Conservation (phyloP, 495 filamentous ascomycete species). For the Trichoderma asperelloides region DNA sequence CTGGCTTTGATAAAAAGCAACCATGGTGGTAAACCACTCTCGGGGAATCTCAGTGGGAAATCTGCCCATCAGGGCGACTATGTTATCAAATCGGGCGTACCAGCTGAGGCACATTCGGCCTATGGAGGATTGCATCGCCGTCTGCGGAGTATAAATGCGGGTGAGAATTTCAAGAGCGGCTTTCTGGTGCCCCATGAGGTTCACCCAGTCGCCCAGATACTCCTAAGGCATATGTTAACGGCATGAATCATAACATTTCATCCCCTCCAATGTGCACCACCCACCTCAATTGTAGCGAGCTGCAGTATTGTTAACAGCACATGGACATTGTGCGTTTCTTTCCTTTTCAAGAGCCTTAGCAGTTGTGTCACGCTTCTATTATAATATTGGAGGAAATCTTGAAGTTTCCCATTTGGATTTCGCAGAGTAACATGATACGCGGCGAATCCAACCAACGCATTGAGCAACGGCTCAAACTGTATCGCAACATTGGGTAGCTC, state of each 20-base stretch:
- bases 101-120: constrained; percentile 67
- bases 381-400: constrained; percentile 82
- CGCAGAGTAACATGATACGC: constrained; percentile 76
- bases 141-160: constrained; percentile 67
- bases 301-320: constrained; percentile 85
- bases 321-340: constrained; percentile 59
- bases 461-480: constrained; percentile 71
- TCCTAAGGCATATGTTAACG: constrained; percentile 52
- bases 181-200: constrained; percentile 83
- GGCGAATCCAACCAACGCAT: constrained; percentile 84
- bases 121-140: constrained; percentile 58
- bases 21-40: constrained; percentile 68
- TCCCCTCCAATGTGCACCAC: constrained; percentile 10
- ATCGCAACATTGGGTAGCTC: constrained; percentile 63
- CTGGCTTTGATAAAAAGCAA: constrained; percentile 53
- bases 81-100: constrained; percentile 86
- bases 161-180: constrained; percentile 77
- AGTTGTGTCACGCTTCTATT: constrained; percentile 74
- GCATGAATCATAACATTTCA: not conserved
- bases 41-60: constrained; percentile 62
- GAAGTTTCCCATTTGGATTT: constrained; percentile 58
- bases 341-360: constrained; percentile 58
- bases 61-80: constrained; percentile 72
- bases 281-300: constrained; percentile 87
- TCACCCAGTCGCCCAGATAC: constrained; percentile 89